phyloP scores from a whole-genome alignment of 2,329 filamentous ascomycete species.

The Trichoderma simmonsii region DNA sequence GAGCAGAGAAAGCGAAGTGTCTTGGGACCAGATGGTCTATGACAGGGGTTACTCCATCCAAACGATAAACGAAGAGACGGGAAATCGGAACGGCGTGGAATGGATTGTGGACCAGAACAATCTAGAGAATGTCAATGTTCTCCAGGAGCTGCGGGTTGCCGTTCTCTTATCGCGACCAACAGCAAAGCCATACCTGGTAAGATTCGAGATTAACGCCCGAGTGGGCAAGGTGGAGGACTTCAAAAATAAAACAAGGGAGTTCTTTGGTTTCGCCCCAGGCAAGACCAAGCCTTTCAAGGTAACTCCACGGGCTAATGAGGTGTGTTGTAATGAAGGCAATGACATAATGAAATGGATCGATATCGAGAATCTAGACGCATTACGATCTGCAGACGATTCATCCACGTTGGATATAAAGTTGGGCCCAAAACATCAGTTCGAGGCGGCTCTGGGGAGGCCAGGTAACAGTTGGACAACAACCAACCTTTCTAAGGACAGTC shows the following conservation, averaged over 20 bases:
- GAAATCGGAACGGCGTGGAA: neutral
- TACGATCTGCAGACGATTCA: too few relatives aligned
- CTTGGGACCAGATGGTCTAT: neutral
- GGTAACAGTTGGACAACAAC: too few relatives aligned
- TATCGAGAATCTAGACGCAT: neutral
- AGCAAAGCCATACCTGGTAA: neutral
- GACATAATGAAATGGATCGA: neutral
- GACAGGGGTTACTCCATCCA: accelerated
- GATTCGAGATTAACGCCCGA: neutral
- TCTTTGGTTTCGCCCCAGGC: neutral
- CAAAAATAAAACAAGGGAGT: accelerated
- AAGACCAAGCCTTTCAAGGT: neutral
- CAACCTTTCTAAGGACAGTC: too few relatives aligned
- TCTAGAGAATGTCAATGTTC: accelerated
- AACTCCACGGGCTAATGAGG: neutral
- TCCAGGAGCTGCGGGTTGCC: neutral
- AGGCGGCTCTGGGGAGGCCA: too few relatives aligned
- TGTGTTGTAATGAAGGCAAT: neutral
- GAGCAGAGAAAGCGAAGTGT: neutral
- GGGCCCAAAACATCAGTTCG: neutral
- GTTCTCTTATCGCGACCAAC: neutral
- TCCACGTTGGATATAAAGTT: neutral
- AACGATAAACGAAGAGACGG: accelerated
- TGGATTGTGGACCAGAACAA: neutral
- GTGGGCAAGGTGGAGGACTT: accelerated